These are phyloP conservation scores for Liquidambar formosana DNA, from an alignment of 164 flowering plant species.

Conservation along the genomic window DNA sequence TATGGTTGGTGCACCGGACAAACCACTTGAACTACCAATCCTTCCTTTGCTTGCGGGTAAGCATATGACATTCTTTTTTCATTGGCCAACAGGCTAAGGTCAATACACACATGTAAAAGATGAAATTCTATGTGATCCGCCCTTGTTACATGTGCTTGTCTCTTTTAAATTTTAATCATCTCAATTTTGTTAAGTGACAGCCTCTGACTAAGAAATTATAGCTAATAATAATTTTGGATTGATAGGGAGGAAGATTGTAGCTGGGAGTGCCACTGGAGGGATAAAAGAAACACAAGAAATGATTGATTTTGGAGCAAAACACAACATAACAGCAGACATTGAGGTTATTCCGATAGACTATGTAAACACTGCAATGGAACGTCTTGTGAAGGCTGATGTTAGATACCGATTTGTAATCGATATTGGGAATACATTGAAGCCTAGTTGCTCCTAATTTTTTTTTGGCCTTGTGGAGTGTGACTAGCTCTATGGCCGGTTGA, in stretches of 20 bases:
- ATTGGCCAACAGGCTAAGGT: too few species aligned
- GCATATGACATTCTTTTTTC: too few species aligned
- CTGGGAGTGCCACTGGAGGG: background rate
- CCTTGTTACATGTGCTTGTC: too few species aligned
- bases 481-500: too few species aligned
- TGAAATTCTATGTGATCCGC: too few species aligned
- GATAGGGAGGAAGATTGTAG: background rate
- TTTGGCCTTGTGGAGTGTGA: too few species aligned
- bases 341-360: background rate
- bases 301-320: background rate
- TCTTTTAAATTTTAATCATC: too few species aligned
- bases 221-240: background rate
- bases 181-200: too few species aligned
- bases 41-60: constrained; percentile 2
- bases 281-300: background rate
- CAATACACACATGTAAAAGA: too few species aligned
- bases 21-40: constrained; percentile 1
- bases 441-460: too few species aligned
- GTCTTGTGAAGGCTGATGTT: background rate
- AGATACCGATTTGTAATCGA: background rate
- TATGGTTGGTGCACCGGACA: background rate
- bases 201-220: too few species aligned
- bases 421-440: background rate
- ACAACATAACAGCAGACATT: background rate
- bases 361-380: background rate